Evolutionary conservation across 306 rosid species (phyloP).

Genomic region (Albizia julibrissin): DNA sequence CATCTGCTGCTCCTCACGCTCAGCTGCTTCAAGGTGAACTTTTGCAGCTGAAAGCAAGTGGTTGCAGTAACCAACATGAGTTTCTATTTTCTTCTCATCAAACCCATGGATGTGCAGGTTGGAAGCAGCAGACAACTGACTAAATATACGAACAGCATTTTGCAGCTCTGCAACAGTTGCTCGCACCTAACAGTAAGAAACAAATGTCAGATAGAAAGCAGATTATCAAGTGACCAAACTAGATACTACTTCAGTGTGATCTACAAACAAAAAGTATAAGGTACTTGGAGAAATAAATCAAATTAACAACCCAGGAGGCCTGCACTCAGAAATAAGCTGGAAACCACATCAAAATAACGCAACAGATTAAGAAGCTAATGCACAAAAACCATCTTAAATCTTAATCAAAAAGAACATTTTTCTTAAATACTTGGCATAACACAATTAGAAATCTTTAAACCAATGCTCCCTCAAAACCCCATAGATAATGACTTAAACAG

Average conservation of each 20-base stretch:
- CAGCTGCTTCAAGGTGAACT: constrained; percentile 91
- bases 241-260: neutral
- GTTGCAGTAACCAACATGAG: constrained; percentile 95
- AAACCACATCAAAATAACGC: neutral
- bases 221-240: constrained; percentile 4
- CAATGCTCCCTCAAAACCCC: neutral
- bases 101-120: constrained; percentile 96
- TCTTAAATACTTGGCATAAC: neutral
- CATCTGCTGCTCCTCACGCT: constrained; percentile 88
- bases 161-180: constrained; percentile 87
- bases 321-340: neutral
- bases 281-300: neutral
- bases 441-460: neutral
- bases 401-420: neutral
- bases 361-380: neutral
- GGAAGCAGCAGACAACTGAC: constrained; percentile 98
- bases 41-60: constrained; percentile 86
- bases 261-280: neutral
- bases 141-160: constrained; percentile 97
- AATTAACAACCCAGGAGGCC: neutral
- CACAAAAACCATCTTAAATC: neutral
- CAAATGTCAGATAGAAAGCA: constrained; percentile 22
- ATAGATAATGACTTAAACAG: neutral
- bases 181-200: constrained; percentile 67
- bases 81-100: constrained; percentile 98